phyloP scores from a whole-genome alignment of 2,329 filamentous ascomycete species.

The Cladophialophora psammophila region DNA sequence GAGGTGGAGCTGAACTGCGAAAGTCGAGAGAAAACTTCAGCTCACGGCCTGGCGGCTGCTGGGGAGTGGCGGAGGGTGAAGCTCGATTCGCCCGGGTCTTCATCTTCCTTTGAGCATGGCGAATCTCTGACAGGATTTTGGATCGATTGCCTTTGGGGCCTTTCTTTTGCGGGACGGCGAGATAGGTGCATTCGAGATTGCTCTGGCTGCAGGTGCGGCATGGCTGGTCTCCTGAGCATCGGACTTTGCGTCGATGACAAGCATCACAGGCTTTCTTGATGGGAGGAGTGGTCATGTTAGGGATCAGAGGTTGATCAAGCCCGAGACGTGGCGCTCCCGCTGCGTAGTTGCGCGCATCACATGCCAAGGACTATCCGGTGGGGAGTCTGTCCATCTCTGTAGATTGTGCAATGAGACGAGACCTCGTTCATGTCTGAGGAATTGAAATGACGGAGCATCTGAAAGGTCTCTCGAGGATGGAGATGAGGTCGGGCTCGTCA shows the following conservation, averaged over 20 bases:
- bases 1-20: slow-evolving; percentile 56
- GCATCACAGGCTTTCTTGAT: slow-evolving; percentile 44
- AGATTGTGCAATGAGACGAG: background rate
- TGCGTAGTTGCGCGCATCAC: background rate
- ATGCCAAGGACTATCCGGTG: background rate
- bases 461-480: background rate
- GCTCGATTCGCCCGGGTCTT: slow-evolving; percentile 61
- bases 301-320: background rate
- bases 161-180: slow-evolving; percentile 77
- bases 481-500: background rate
- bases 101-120: slow-evolving; percentile 66
- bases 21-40: slow-evolving; percentile 58
- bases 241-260: slow-evolving; percentile 43
- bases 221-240: slow-evolving; percentile 54
- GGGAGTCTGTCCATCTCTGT: background rate
- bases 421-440: background rate
- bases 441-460: background rate
- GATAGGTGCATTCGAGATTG: slow-evolving; percentile 74
- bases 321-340: background rate
- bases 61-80: slow-evolving; percentile 49
- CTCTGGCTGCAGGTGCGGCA: slow-evolving; percentile 75
- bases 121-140: slow-evolving; percentile 76
- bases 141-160: slow-evolving; percentile 76
- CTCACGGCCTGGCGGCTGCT: background rate
- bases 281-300: slow-evolving; percentile 30